Base-by-base conservation (phyloP, 2,329 filamentous ascomycete species). In the Neonectria hederae region DNA sequence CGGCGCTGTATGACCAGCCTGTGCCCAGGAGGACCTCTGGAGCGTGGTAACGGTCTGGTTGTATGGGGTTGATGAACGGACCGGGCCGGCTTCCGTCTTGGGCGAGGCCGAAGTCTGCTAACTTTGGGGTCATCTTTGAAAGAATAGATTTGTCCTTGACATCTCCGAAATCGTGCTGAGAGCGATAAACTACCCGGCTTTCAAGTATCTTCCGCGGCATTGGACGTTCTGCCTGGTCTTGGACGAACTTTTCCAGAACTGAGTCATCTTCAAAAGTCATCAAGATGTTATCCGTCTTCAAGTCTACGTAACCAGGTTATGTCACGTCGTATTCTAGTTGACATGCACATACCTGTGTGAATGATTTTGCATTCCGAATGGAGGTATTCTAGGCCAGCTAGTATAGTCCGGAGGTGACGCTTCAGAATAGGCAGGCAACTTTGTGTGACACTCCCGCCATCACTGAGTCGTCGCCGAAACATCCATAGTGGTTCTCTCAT, bases 281-380 rank as follows among this genome's bases (percentile, higher is more conserved):
- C 58, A 74, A 63, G 17, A 74, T 69, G 14, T 72, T 73, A 35
- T 74, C 69, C 5, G 67, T 45, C 35, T 73, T 74, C 2, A 73
- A 24, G 42, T 73, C 71, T 73, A 26, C 22, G 14, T 14, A 22
- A 51, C 22, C 8, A 30, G 13, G 17, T 65, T 51, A 66, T 53
- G 35, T 13, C 26, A 17, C 2, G 14, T 19, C 2, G 4, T 13
- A 28, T 10, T 42, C 22, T 52, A 30, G 1, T 11, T 19, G 40
- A 24, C 2, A 28, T 49, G 1, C 22, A 63, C 67, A 35, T 75
- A 81, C 80, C 80, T 54, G 79, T 83, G 68, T 84, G 82, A 22
- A 82, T 75, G 61, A 84, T 69, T 38, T 79, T 77, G 71, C 77
- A 79, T 66, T 82, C 77, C 5, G 74, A 76, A 65, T 83, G 81